phyloP scores from a whole-genome alignment of 176 grass and related monocot species.

The Carex myosuroides region DNA sequence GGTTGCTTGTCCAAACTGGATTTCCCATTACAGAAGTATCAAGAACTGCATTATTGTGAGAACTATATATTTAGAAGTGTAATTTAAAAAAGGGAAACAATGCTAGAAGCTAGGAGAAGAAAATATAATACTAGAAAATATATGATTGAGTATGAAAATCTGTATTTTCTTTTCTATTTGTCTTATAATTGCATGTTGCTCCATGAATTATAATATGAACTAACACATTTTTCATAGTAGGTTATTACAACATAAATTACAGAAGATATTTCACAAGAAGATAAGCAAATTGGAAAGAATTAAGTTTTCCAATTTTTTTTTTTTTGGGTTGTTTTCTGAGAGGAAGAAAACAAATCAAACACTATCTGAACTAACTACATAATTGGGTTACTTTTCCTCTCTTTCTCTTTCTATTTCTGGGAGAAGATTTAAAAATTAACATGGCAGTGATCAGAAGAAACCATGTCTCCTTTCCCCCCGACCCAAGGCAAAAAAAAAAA shows the following conservation, averaged over 20 bases:
- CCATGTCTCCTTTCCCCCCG: slow-evolving; percentile 4
- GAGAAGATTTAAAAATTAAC: neutral
- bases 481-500: slow-evolving; percentile 7
- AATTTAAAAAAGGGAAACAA: neutral
- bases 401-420: neutral
- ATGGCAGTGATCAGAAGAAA: slow-evolving; percentile 8
- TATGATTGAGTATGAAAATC: neutral
- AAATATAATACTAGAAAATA: neutral
- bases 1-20: neutral
- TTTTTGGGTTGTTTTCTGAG: neutral
- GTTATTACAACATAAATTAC: neutral
- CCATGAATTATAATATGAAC: neutral
- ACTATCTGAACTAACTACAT: neutral
- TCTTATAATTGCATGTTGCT: neutral
- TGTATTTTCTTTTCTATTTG: neutral
- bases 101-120: neutral
- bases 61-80: neutral
- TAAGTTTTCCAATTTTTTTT: neutral
- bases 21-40: neutral
- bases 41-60: neutral
- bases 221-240: neutral
- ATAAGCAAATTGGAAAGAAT: neutral
- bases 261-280: neutral
- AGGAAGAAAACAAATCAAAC: neutral
- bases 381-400: neutral